Base-by-base conservation (phyloP, 2,329 filamentous ascomycete genomes). In the Fusarium annulatum region DNA sequence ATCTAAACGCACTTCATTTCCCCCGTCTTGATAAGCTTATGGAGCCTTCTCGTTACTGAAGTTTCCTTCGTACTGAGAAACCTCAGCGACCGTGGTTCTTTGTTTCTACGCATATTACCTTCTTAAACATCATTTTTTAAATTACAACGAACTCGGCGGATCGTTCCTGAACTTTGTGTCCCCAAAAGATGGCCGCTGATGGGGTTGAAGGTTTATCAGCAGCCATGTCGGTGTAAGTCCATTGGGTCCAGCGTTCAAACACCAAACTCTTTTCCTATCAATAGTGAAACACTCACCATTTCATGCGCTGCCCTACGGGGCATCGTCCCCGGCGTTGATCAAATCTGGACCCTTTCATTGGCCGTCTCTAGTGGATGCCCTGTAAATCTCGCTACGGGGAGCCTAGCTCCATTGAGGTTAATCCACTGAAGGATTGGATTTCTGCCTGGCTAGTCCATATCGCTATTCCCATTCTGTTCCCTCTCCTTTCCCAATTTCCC, bases 401-500 rank as follows among this genome's bases (percentile, higher is more conserved):
- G 28, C 26, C 61, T 63, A 63, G 42, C 42, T 48, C 7, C 3
- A 60, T 28, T 8, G 9, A 39, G 55, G 3, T 52, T 62, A 53
- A 39, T 19, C 42, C 26, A 39, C 18, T 28, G 8, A 7, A 66
- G 8, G 26, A 43, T 34, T 41, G 28, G 34, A 15, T 14, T 21
- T 15, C 21, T 36, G 36, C 41, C 48, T 46, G 9, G 9, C 14
- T 18, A 43, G n/a, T 16, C 19, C 28, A 30, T 33, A 18, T 28
- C 14, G 19, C 46, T 65, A 67, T 58, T 51, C 41, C 61, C 43
- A 51, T 49, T 34, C 42, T 67, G 21, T 59, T 59, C 30, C 26
- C 28, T 52, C 65, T 34, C 56, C 56, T 68, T 48, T 68, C 65
- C 28, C 39, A 49, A 28, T 67, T 67, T 38, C 48, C 19, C n/a